phyloP scores from a whole-genome alignment of 2,329 filamentous ascomycete genomes.

The Pleoardoris graminearum region DNA sequence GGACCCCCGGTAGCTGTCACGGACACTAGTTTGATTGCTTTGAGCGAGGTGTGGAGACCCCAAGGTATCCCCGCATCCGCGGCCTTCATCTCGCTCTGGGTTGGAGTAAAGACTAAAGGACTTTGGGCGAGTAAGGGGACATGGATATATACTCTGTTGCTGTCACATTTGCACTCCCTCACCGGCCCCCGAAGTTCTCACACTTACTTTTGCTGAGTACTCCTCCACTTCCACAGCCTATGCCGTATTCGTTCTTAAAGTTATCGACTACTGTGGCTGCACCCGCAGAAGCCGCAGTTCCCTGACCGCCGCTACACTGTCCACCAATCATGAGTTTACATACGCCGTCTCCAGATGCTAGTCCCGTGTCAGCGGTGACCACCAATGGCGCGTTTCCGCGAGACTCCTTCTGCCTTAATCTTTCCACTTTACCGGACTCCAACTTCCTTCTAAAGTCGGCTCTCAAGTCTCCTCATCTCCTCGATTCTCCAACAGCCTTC shows the following conservation, averaged over 20 bases:
- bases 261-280: slow-evolving; percentile 30
- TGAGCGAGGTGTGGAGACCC: slow-evolving; percentile 39
- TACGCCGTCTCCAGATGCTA: slow-evolving; percentile 48
- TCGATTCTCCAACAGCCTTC: slow-evolving; percentile 44
- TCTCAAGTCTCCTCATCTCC: slow-evolving; percentile 44
- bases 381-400: slow-evolving; percentile 45
- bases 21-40: slow-evolving; percentile 33
- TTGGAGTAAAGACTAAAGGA: slow-evolving; percentile 14
- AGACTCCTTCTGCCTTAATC: slow-evolving; percentile 47
- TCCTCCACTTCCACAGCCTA: slow-evolving; percentile 7
- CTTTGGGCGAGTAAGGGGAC: slow-evolving; percentile 6
- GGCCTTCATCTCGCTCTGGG: slow-evolving; percentile 36
- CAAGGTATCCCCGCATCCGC: slow-evolving; percentile 41
- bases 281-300: slow-evolving; percentile 32
- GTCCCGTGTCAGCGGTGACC: slow-evolving; percentile 48
- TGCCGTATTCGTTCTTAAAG: slow-evolving; percentile 12
- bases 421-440: slow-evolving; percentile 44
- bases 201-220: slow-evolving; percentile 8
- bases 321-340: slow-evolving; percentile 47
- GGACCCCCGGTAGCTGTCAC: slow-evolving; percentile 28
- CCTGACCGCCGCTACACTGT: slow-evolving; percentile 28
- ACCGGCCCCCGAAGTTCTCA: not conserved
- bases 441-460: slow-evolving; percentile 45
- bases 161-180: not conserved
- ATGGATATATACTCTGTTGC: slow-evolving; percentile 16